Conservation (phyloP, 208 protist species). For the Vickermania spadyakhi region DNA sequence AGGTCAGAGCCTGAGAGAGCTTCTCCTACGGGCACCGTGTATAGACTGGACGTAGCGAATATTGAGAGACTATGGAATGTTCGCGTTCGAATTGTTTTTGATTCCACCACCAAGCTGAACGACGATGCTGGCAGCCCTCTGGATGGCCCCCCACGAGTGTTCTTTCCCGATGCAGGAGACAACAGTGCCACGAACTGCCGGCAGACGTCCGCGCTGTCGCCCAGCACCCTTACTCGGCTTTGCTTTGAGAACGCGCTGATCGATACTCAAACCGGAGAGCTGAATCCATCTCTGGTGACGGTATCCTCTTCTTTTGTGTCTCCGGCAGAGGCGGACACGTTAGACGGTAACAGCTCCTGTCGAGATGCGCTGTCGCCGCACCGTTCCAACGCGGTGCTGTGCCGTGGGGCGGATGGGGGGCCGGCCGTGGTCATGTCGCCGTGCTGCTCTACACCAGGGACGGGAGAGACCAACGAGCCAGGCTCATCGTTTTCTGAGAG, state of each 20-base stretch:
- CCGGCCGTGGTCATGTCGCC: neutral
- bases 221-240: neutral
- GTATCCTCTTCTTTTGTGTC: neutral
- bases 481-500: no score
- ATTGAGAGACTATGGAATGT: conserved; percentile 9
- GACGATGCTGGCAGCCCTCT: neutral
- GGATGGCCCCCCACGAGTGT: neutral
- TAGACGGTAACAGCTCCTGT: neutral
- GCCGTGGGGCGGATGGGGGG: neutral
- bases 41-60: conserved; percentile 8
- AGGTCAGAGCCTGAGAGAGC: neutral
- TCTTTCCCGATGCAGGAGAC: neutral
- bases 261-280: neutral
- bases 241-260: neutral
- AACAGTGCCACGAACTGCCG: no score
- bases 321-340: neutral
- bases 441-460: neutral
- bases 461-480: neutral
- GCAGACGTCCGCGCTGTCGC: neutral
- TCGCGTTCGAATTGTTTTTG: conserved; percentile 5
- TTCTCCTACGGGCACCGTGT: neutral
- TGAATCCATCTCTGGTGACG: neutral
- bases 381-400: neutral
- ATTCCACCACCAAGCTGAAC: neutral
- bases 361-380: neutral